Percentiles rank a stretch among this genome's conserved stretches.
Evolutionary conservation across 2,329 filamentous ascomycete species (phyloP).

Genomic region (Bertia moriformis): DNA sequence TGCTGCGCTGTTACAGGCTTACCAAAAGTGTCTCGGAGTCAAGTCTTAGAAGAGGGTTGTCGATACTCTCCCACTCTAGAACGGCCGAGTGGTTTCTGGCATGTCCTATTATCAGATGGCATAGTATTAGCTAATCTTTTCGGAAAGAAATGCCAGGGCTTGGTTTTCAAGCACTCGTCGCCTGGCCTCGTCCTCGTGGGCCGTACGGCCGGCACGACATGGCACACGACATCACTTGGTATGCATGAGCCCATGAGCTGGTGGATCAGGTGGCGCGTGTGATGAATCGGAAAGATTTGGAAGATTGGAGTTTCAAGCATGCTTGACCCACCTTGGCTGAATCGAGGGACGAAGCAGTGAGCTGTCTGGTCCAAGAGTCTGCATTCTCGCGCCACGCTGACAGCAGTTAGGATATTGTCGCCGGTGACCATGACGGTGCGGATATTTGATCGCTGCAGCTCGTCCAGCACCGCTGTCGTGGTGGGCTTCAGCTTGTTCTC

Average conservation of each 20-base stretch:
- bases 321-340: conserved; percentile 48
- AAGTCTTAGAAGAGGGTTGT: conserved; percentile 66
- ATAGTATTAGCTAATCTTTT: not conserved
- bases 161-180: no score
- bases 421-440: conserved; percentile 91
- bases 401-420: conserved; percentile 92
- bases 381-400: conserved; percentile 87
- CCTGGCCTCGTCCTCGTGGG: no score
- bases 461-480: conserved; percentile 66
- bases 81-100: conserved; percentile 58
- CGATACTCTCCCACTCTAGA: conserved; percentile 87
- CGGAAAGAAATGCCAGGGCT: no score
- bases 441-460: conserved; percentile 71
- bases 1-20: no score
- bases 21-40: conserved; percentile 65
- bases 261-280: no score
- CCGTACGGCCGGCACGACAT: no score
- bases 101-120: conserved; percentile 32
- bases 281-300: conserved; percentile 2
- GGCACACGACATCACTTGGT: no score
- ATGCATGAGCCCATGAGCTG: no score
- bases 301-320: not conserved
- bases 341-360: conserved; percentile 87
- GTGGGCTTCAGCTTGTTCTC: conserved; percentile 94
- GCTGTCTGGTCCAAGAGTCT: conserved; percentile 65